Base-by-base conservation (phyloP, 352 stramenopile species). In the Paralagenidium karlingii region DNA sequence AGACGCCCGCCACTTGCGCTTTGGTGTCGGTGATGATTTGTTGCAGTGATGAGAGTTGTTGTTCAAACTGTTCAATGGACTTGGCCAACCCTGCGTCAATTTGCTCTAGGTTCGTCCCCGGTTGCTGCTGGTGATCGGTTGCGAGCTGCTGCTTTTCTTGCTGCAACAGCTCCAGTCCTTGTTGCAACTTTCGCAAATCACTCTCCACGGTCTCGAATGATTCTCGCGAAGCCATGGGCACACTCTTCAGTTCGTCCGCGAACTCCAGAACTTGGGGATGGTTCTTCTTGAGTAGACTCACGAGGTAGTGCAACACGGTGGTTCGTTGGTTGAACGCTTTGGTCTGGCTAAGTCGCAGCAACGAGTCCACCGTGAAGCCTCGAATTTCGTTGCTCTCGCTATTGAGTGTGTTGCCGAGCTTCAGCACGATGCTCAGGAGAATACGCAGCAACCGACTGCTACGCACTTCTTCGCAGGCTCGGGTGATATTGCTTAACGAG, bases 291-390 rank as follows among this genome's bases (percentile, higher is more conserved):
- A 98, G 76, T 3, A 99, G 48, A 34, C 92, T 94, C 5, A 97
- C 87, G 9, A 99, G 60, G 56, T 98, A 98, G 45, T 98, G 91
- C n/a, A 99, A 63, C 22, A 98, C 91, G 11, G 89, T 98, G 11
- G 94, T 98, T 55, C 98, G 97, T 53, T 97, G 92, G 53, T 98
- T 87, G 16, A 88, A 64, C 5, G 94, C 97, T 55, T 98, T 98
- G 31, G 96, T 97, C 51, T 98, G 70, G 0, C 69, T 74, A 16
- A 80, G 89, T 22, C 74, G 92, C 2, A 98, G 57, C 10, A 98
- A 51, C 11, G 93, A 95, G 60, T 98, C 92, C 4, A 98, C 76
- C 0, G 86, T 97, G 53, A 98, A 98, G 3, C 90, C 94, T 31
- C 87, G 82, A 22, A 95, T 95, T 38, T 82, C 78, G 22, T 82